A percentile compares a stretch with the other conserved stretches of the same genome.
phyloP scores from a whole-genome alignment of 225 moss, liverwort and hornwort genomes.

The Antitrichia curtipendula region DNA sequence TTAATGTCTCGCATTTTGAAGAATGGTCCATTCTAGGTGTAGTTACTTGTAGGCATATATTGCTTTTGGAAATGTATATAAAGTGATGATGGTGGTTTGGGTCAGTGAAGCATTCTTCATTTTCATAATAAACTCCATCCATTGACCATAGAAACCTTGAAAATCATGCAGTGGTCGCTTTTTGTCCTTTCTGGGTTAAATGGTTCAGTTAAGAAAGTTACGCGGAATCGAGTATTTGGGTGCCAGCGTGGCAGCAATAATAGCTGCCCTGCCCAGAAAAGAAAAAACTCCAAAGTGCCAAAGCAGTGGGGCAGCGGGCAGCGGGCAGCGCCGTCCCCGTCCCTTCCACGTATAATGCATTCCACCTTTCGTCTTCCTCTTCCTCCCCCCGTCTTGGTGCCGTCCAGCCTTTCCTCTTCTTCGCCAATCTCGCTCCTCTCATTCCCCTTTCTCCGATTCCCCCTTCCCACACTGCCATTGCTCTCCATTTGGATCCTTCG shows the following conservation, averaged over 20 bases:
- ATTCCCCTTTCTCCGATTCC: background rate
- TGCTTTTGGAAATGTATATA: background rate
- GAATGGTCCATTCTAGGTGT: too few relatives aligned
- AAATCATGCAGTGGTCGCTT: background rate
- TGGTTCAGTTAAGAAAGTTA: background rate
- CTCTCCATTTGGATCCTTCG: background rate
- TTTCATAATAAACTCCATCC: background rate
- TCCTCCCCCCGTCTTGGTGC: background rate
- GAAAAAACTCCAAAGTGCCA: too few relatives aligned
- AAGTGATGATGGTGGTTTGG: fast-evolving
- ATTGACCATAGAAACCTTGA: background rate
- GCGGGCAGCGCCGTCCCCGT: background rate
- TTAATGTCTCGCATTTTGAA: too few relatives aligned
- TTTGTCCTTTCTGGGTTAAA: background rate
- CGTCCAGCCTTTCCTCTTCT: background rate
- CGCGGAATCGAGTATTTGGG: background rate
- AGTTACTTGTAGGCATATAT: too few relatives aligned
- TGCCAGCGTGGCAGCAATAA: background rate
- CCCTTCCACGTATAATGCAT: background rate
- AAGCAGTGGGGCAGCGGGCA: background rate
- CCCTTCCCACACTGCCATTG: background rate
- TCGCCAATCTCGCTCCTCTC: background rate
- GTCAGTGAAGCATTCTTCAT: background rate
- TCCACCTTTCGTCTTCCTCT: background rate
- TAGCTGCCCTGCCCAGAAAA: background rate